A percentile compares a stretch with the other conserved stretches of the same genome.
These are phyloP conservation scores for Globisporangium heterothallicum DNA, from an alignment of 352 stramenopile genomes.

Conservation along the genomic window DNA sequence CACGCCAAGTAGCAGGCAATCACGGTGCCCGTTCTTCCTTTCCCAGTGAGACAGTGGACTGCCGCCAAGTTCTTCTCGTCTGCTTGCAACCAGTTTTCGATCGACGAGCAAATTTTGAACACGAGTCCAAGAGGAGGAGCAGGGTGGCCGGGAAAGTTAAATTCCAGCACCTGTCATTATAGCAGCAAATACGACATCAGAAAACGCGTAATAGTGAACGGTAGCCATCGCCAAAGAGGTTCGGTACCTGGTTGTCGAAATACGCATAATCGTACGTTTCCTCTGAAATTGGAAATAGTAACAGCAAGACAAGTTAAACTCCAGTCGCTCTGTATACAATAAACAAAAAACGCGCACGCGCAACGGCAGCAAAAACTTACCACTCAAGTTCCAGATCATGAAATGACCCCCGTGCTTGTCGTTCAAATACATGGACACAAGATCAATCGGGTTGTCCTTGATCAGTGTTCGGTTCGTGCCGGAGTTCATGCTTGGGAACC, in stretches of 20 bases:
- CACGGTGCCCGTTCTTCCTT: slow-evolving; percentile 92
- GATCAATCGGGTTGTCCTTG: slow-evolving; percentile 86
- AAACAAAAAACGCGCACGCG: neutral
- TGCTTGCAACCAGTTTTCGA: slow-evolving; percentile 96
- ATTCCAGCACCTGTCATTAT: slow-evolving; percentile 85
- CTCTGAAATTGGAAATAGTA: slow-evolving; percentile 43
- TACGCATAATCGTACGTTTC: slow-evolving; percentile 94
- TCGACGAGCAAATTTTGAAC: slow-evolving; percentile 96
- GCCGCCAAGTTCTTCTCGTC: slow-evolving; percentile 95
- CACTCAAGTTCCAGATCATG: slow-evolving; percentile 98
- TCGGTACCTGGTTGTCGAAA: slow-evolving; percentile 90
- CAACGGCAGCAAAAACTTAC: no score
- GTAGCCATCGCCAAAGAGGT: neutral
- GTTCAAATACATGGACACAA: slow-evolving; percentile 93
- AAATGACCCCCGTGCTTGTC: slow-evolving; percentile 92
- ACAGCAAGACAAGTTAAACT: slow-evolving; percentile 7
- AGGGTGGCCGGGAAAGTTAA: slow-evolving; percentile 96
- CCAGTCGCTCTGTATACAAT: neutral
- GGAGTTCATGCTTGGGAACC: slow-evolving; percentile 86
- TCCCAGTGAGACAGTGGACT: slow-evolving; percentile 96
- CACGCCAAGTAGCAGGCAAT: slow-evolving; percentile 96
- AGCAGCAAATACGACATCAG: neutral
- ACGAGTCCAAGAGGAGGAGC: slow-evolving; percentile 94
- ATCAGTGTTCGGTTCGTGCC: slow-evolving; percentile 69
- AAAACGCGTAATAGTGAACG: neutral